phyloP scores from a whole-genome alignment of 2,329 filamentous ascomycete genomes.

The Karstenula rhodostoma region DNA sequence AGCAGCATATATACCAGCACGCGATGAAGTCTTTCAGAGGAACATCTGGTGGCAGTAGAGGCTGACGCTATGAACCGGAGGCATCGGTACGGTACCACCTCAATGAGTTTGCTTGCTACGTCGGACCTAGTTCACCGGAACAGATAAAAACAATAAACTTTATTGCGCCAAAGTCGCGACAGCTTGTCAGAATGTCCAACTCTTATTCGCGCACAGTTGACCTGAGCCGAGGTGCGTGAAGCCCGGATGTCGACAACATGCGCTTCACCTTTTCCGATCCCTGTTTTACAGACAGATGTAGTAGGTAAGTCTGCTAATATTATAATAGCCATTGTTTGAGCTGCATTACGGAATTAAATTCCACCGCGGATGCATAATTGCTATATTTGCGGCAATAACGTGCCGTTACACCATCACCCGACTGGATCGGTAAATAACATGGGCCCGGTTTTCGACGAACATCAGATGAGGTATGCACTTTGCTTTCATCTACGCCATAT shows the following conservation, averaged over 20 bases:
- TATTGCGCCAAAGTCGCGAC: too few relatives aligned
- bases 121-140: too few relatives aligned
- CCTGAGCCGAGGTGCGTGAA: too few relatives aligned
- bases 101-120: too few relatives aligned
- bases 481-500: background rate
- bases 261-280: background rate
- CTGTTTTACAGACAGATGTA: background rate
- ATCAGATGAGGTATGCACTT: background rate
- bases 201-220: background rate
- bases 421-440: background rate
- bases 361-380: background rate
- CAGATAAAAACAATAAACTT: too few relatives aligned
- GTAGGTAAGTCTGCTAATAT: background rate
- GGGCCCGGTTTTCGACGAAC: background rate
- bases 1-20: background rate
- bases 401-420: background rate
- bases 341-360: background rate
- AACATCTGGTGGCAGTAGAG: background rate
- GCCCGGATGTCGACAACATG: background rate
- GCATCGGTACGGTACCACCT: too few relatives aligned
- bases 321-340: background rate
- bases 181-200: background rate
- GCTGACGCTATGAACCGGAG: background rate
- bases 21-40: too few relatives aligned
- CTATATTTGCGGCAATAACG: background rate